Percentiles rank a stretch among this genome's conserved stretches.
These are phyloP conservation scores for Alternaria solani DNA, from an alignment of 2,329 filamentous ascomycete species.

Conservation along the genomic window DNA sequence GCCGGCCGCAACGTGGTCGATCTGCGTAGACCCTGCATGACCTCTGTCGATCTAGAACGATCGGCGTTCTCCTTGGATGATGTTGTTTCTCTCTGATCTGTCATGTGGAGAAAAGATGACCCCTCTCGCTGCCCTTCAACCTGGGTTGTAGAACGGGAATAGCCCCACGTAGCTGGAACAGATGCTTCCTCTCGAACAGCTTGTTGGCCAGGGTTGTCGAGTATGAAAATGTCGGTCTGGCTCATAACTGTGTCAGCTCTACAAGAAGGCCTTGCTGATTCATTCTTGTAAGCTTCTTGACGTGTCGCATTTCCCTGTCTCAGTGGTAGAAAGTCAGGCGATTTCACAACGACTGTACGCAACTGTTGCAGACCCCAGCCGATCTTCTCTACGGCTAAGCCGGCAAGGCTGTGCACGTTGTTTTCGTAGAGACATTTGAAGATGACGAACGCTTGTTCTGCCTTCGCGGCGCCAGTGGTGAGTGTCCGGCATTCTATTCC, in stretches of 20 bases:
- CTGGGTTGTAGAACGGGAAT: constrained; percentile 10
- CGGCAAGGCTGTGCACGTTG: constrained; percentile 56
- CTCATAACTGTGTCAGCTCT: constrained; percentile 56
- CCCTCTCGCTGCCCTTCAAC: constrained; percentile 13
- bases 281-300: constrained; percentile 21
- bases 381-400: constrained; percentile 54
- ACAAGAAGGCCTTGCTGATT: constrained; percentile 17
- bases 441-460: constrained; percentile 53
- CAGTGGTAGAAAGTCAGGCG: constrained; percentile 12
- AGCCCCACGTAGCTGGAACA: constrained; percentile 43
- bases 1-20: constrained; percentile 25
- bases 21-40: constrained; percentile 21
- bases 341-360: constrained; percentile 19
- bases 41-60: constrained; percentile 29
- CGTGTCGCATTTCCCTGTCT: constrained; percentile 9
- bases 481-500: constrained; percentile 54
- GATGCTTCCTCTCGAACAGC: constrained; percentile 44
- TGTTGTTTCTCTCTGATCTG: background rate
- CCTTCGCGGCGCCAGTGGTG: constrained; percentile 34
- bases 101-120: constrained; percentile 8
- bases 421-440: constrained; percentile 55
- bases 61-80: background rate
- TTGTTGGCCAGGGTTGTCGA: constrained; percentile 58
- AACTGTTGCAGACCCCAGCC: constrained; percentile 41
- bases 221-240: constrained; percentile 57